Evolutionary conservation across 2,329 filamentous ascomycete genomes (phyloP).

Genomic region (Aspergillus novoparasiticus): DNA sequence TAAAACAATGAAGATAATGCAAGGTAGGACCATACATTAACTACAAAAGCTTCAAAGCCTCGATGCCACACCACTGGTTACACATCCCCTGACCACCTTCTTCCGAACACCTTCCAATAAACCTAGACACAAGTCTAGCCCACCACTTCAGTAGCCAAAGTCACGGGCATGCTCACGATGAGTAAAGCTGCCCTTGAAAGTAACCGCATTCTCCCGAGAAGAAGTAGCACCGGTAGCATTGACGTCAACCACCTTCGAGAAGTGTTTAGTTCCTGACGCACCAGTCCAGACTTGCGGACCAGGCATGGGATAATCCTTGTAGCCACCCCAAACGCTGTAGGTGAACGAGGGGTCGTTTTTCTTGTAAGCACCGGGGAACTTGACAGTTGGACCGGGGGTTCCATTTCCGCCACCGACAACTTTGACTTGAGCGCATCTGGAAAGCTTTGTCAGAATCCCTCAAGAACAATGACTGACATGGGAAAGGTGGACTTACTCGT

Average conservation of each 20-base stretch:
- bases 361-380: slow-evolving; percentile 19
- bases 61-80: accelerated
- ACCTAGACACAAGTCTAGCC: no score
- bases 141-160: not conserved
- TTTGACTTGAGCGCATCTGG: not conserved
- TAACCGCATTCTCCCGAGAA: not conserved
- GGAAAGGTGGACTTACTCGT: not conserved
- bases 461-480: not conserved
- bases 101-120: no score
- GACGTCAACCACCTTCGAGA: not conserved
- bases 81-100: no score
- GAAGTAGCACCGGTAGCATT: not conserved
- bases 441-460: not conserved
- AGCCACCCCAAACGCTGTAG: slow-evolving; percentile 20
- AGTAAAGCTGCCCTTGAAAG: not conserved
- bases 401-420: not conserved
- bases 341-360: slow-evolving; percentile 22
- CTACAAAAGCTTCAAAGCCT: no score
- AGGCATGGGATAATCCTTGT: slow-evolving; percentile 23
- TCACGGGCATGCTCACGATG: not conserved
- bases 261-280: not conserved
- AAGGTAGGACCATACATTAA: no score
- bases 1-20: no score
- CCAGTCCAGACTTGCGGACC: slow-evolving; percentile 20
- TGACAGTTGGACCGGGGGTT: slow-evolving; percentile 12